phyloP scores from a whole-genome alignment of 805 yeast genomes.

The Sugiyamaella floridensis region DNA sequence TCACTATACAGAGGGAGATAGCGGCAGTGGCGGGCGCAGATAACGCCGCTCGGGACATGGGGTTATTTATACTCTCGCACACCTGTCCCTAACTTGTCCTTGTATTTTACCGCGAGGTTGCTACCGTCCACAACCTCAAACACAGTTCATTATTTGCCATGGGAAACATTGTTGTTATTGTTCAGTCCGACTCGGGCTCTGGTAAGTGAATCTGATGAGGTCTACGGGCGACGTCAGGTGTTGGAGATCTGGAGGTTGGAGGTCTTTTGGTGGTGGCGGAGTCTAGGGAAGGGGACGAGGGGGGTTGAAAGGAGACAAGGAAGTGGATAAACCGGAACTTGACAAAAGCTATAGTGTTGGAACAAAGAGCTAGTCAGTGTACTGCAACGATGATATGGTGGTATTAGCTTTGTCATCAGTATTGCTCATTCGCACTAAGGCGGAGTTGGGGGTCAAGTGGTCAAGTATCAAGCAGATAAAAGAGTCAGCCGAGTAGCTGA shows the following conservation, averaged over 20 bases:
- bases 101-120: constrained; percentile 4
- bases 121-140: neutral
- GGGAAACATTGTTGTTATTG: constrained; percentile 3
- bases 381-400: too few species aligned
- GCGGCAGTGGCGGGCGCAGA: neutral
- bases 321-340: neutral
- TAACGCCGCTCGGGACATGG: neutral
- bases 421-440: too few species aligned
- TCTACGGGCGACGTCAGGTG: too few species aligned
- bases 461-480: too few species aligned
- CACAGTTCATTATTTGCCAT: neutral
- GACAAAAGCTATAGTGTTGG: too few species aligned
- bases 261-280: neutral
- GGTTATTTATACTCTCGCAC: neutral
- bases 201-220: constrained; percentile 3
- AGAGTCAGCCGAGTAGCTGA: too few species aligned
- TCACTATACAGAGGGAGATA: neutral
- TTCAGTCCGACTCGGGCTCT: constrained; percentile 7
- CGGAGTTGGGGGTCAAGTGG: too few species aligned
- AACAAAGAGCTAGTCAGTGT: too few species aligned
- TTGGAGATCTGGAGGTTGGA: too few species aligned
- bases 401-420: too few species aligned
- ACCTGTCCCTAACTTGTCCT: constrained; percentile 1
- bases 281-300: neutral
- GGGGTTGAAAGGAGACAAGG: neutral